These are phyloP conservation scores for Claviceps pusilla DNA, from an alignment of 2,329 filamentous ascomycete genomes.

Conservation along the genomic window DNA sequence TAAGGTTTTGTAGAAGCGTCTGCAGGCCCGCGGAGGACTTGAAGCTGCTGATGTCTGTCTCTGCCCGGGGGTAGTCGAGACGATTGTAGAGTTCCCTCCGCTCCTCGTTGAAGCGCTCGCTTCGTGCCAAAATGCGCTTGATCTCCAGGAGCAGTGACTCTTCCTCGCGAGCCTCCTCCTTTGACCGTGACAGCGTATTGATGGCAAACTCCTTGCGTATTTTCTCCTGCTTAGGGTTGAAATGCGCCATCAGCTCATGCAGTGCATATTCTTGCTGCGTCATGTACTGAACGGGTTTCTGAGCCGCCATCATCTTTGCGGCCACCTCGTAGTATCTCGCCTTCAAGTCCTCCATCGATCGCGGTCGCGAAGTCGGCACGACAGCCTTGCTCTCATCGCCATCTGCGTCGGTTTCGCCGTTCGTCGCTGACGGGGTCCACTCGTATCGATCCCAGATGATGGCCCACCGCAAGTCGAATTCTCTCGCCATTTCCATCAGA, in stretches of 20 bases:
- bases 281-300: slow-evolving; percentile 76
- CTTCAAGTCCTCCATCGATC: slow-evolving; percentile 83
- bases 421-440: slow-evolving; percentile 36
- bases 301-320: slow-evolving; percentile 63
- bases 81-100: slow-evolving; percentile 74
- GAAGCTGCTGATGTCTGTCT: slow-evolving; percentile 61
- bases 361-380: slow-evolving; percentile 34
- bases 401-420: slow-evolving; percentile 29
- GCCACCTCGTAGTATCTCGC: slow-evolving; percentile 78
- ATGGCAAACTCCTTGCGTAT: slow-evolving; percentile 74
- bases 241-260: slow-evolving; percentile 76
- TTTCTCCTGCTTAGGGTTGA: slow-evolving; percentile 65
- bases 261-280: slow-evolving; percentile 66
- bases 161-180: slow-evolving; percentile 84
- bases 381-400: slow-evolving; percentile 37
- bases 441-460: slow-evolving; percentile 89
- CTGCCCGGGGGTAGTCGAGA: slow-evolving; percentile 61
- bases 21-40: slow-evolving; percentile 69
- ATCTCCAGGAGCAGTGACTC: slow-evolving; percentile 79
- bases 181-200: slow-evolving; percentile 60
- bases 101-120: slow-evolving; percentile 75
- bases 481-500: slow-evolving; percentile 56
- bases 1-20: slow-evolving; percentile 65
- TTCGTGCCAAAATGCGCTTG: slow-evolving; percentile 76
- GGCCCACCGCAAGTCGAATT: slow-evolving; percentile 81